These are phyloP conservation scores for Lodderomyces margitis DNA, from an alignment of 1,139 yeast species.

Conservation along the genomic window DNA sequence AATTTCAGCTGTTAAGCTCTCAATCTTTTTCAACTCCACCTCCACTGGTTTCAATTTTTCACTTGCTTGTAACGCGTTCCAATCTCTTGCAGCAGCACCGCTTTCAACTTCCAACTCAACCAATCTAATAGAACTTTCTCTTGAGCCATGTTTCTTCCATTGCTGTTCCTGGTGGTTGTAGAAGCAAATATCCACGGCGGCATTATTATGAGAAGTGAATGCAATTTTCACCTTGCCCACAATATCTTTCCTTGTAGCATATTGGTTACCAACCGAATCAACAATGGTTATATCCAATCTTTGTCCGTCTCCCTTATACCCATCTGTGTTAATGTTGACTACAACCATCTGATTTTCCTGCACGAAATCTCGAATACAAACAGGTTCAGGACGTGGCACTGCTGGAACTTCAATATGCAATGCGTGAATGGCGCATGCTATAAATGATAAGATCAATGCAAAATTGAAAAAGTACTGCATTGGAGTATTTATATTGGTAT, in stretches of 20 bases:
- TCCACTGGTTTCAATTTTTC: slow-evolving; percentile 93
- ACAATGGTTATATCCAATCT: slow-evolving; percentile 57
- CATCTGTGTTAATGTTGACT: slow-evolving; percentile 71
- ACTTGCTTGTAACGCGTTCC: slow-evolving; percentile 91
- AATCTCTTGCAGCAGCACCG: slow-evolving; percentile 96
- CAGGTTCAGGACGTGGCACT: slow-evolving; percentile 34
- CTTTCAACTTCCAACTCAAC: slow-evolving; percentile 90
- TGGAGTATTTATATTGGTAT: slow-evolving; percentile 1
- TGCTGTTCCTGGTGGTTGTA: slow-evolving; percentile 55
- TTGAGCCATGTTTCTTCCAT: slow-evolving; percentile 28
- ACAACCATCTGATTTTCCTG: slow-evolving; percentile 82
- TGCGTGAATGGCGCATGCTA: slow-evolving; percentile 25
- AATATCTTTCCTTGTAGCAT: slow-evolving; percentile 61
- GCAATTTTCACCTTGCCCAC: slow-evolving; percentile 70
- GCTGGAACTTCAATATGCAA: slow-evolving; percentile 45
- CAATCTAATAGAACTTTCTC: slow-evolving; percentile 45
- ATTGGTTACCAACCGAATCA: slow-evolving; percentile 71
- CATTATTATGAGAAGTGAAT: slow-evolving; percentile 78
- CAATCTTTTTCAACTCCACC: slow-evolving; percentile 79
- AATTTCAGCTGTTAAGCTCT: slow-evolving; percentile 81
- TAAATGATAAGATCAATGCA: slow-evolving; percentile 17
- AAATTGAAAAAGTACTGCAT: slow-evolving; percentile 7
- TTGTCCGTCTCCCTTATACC: slow-evolving; percentile 84
- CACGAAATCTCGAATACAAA: slow-evolving; percentile 88
- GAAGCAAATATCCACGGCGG: slow-evolving; percentile 90